Base-by-base conservation (phyloP, 345 rosid genomes). In the Crucihimalaya himalaica region DNA sequence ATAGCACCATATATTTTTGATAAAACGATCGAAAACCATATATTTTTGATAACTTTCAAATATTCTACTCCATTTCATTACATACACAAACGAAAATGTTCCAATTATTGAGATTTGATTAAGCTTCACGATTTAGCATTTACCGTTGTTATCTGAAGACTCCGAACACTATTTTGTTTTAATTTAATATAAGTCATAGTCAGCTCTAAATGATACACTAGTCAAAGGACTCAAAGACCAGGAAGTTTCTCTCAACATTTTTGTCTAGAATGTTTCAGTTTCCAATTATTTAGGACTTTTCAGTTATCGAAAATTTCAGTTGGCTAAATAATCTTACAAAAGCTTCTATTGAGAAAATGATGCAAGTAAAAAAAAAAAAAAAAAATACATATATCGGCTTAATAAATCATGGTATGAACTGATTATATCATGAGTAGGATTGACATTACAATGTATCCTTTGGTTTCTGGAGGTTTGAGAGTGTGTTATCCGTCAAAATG, bases 41-140 rank as follows among this genome's bases (percentile, higher is more conserved):
- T 11, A 2, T 46, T 15, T 45, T 42, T 48, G 20, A 66, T 15
- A 1, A 19, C 20, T 74, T 42, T 28, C 1, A 47, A 32, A 6
- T 39, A 48, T 39, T 55, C 28, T 0, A 46, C 8, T 42, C 27
- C 11, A 54, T 73, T 46, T 27, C 5, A n/a, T 11, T 55, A n/a
- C 34, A 21, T 42, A 10, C 29, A 10, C 29, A 55, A 43, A 46
- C 4, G 27, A 71, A 47, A 50, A 43, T 18, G n/a, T 65, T 66
- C 59, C 32, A 32, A 63, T 39, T 35, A 35, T 54, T 35, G 61
- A 60, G 56, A 21, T 29, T 31, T 51, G 25, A 14, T 1, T 48
- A 25, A 12, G 57, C 68, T 61, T 68, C 20, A 60, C 48, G 74
- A 50, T 42, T 31, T 68, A 75, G 63, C 68, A 60, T 20, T 67